phyloP scores from a whole-genome alignment of 2,329 filamentous ascomycete species.

The Lachnellula willkommii region DNA sequence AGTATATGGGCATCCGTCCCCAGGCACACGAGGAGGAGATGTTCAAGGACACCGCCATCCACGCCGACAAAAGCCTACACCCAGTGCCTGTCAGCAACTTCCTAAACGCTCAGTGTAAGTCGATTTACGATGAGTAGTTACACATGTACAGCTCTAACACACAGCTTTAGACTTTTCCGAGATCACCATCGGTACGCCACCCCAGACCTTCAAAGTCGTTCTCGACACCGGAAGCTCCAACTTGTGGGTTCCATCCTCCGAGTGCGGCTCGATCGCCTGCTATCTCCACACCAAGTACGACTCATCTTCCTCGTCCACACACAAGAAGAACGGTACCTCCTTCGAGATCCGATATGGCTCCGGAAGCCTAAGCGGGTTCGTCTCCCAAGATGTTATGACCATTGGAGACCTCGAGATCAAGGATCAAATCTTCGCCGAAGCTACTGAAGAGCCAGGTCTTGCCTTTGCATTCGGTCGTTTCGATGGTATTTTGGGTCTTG shows the following conservation, averaged over 20 bases:
- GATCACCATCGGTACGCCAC: conserved; percentile 84
- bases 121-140: background rate
- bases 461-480: conserved; percentile 98
- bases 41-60: conserved; percentile 69
- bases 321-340: conserved; percentile 86
- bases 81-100: conserved; percentile 93
- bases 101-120: conserved; percentile 95
- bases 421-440: conserved; percentile 92
- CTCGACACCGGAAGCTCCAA: conserved; percentile 98
- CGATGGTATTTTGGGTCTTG: conserved; percentile 92
- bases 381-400: conserved; percentile 78
- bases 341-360: conserved; percentile 97
- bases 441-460: conserved; percentile 88
- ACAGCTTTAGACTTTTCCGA: conserved; percentile 81
- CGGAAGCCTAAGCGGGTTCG: conserved; percentile 85
- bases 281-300: conserved; percentile 97
- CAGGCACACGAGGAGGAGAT: conserved; percentile 66
- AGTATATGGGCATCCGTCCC: conserved; percentile 85
- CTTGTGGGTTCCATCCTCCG: conserved; percentile 89
- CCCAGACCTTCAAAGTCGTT: conserved; percentile 96
- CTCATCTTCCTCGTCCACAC: conserved; percentile 79
- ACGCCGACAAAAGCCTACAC: conserved; percentile 61
- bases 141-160: conserved; percentile 9
- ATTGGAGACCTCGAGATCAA: conserved; percentile 89
- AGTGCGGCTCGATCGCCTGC: conserved; percentile 94